Evolutionary conservation across 1,139 yeast species (phyloP).

Genomic region (Hemisphaericaspora lyxosophila): DNA sequence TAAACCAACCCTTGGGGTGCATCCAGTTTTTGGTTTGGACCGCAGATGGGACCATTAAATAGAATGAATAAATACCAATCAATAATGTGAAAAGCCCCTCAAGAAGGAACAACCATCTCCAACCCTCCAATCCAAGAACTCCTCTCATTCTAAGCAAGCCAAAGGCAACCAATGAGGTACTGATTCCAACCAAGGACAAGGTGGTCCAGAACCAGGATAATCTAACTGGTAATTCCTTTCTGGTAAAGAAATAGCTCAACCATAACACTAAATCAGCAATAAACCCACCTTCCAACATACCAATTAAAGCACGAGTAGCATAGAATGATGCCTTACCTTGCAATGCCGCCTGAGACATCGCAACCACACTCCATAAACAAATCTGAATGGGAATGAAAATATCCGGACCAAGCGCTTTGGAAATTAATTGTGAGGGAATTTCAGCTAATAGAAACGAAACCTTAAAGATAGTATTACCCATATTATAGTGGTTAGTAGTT

Average conservation of each 20-base stretch:
- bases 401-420: slow-evolving; percentile 30
- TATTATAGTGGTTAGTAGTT: slow-evolving; percentile 28
- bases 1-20: slow-evolving; percentile 41
- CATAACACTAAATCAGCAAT: slow-evolving; percentile 28
- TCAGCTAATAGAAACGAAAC: slow-evolving; percentile 28
- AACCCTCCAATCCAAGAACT: slow-evolving; percentile 39
- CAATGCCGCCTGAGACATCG: slow-evolving; percentile 25
- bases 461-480: slow-evolving; percentile 26
- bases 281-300: slow-evolving; percentile 28
- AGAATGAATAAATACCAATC: slow-evolving; percentile 29
- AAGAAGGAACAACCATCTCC: slow-evolving; percentile 43
- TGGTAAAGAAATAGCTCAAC: slow-evolving; percentile 28
- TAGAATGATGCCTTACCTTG: slow-evolving; percentile 22
- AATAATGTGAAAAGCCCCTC: slow-evolving; percentile 33
- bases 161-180: slow-evolving; percentile 36
- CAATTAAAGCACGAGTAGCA: slow-evolving; percentile 25
- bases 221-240: slow-evolving; percentile 26
- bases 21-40: slow-evolving; percentile 46
- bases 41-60: slow-evolving; percentile 36
- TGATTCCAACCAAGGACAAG: slow-evolving; percentile 28
- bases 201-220: slow-evolving; percentile 21
- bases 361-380: slow-evolving; percentile 28
- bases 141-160: slow-evolving; percentile 25
- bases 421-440: slow-evolving; percentile 29
- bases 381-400: slow-evolving; percentile 30